Percentiles rank a stretch among this genome's conserved stretches.
These are phyloP conservation scores for Clarireedia monteithiana DNA, from an alignment of 2,329 filamentous ascomycete genomes.

Conservation along the genomic window DNA sequence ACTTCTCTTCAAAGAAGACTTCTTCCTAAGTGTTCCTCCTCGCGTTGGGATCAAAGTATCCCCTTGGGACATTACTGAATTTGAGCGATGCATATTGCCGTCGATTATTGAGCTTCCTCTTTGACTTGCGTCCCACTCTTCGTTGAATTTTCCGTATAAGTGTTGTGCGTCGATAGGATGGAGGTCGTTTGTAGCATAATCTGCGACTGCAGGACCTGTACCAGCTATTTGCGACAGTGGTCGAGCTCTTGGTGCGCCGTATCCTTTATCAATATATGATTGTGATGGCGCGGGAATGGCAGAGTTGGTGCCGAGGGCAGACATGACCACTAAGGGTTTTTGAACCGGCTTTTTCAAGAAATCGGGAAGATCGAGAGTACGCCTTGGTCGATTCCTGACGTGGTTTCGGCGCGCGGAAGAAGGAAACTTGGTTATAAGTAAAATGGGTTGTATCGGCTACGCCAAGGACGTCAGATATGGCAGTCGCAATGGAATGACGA, in stretches of 20 bases:
- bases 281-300: conserved; percentile 23
- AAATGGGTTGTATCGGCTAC: no score
- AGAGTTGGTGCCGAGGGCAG: conserved; percentile 17
- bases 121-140: conserved; percentile 64
- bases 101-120: conserved; percentile 58
- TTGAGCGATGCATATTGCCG: conserved; percentile 49
- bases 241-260: conserved; percentile 20
- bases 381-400: no score
- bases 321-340: conserved; percentile 12
- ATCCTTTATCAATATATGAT: conserved; percentile 23
- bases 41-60: conserved; percentile 35
- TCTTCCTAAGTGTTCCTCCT: conserved; percentile 82
- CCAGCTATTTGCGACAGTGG: conserved; percentile 14
- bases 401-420: no score
- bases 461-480: no score
- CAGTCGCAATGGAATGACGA: no score
- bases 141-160: conserved; percentile 48
- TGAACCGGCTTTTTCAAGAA: no score
- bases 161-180: conserved; percentile 20
- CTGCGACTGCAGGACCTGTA: conserved; percentile 19
- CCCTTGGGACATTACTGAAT: conserved; percentile 39
- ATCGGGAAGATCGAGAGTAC: no score
- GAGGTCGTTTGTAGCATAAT: conserved; percentile 14
- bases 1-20: conserved; percentile 70
- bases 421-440: no score